Evolutionary conservation across 192 early-diverging fungal species (phyloP), one percentile per base, ranked within the genome.

Genomic region (Rhizophagus sp.): DNA sequence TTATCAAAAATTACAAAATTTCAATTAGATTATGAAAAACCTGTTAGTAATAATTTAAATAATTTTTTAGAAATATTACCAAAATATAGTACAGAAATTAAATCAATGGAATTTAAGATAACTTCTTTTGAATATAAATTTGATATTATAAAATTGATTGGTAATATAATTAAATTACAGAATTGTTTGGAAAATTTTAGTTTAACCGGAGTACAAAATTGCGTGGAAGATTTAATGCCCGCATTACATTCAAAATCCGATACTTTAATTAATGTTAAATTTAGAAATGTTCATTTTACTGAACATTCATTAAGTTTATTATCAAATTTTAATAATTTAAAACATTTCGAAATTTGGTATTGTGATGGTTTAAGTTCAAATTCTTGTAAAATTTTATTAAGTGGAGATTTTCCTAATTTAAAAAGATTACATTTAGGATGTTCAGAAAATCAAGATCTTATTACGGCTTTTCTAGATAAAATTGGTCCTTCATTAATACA

Each of bases 101-200:
- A 15, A 13, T 70, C 34, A 9, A n/a, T 70, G 36, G 68, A 70
- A 8, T 15, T 70, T 39, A 70, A 70, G 24, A 70, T 70, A 44
- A 17, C 34, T 22, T 41, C 36, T n/a, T 70, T 70, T 70, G 68
- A 70, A 70, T 39, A 41, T 70, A 70, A 70, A 39, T n/a, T 36
- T n/a, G 17, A 39, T 22, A 41, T 70, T n/a, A 70, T 70, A 41
- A 4, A 70, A 70, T 33, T 30, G 10, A 70, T 70, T 39, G 36
- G 33, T 6, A n/a, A 41, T 9, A 70, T 70, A 19, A 70, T 70
- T 39, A 34, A 36, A n/a, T 30, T 17, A 11, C 68, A 70, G 24
- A 10, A 39, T 10, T 22, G 39, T 70, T 41, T 70, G 22, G 12
- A 19, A 4, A 30, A 70, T 17, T 70, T 70, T 41, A 44, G 36